These are phyloP conservation scores for Fusarium mundagurra DNA, from an alignment of 2,329 filamentous ascomycete genomes.

Conservation along the genomic window DNA sequence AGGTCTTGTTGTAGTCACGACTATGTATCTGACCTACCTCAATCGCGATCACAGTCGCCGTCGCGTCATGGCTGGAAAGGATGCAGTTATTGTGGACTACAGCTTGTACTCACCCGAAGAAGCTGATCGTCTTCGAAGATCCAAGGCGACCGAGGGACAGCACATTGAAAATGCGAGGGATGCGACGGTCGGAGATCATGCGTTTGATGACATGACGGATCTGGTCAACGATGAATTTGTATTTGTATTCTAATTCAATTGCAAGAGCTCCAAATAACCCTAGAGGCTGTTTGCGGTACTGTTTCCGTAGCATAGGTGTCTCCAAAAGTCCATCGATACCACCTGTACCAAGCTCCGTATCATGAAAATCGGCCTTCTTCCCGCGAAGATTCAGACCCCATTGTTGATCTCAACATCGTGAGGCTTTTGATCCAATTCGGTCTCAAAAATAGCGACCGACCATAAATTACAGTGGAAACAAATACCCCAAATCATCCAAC, in stretches of 20 bases:
- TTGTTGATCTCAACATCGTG: not conserved
- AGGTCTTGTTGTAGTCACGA: constrained; percentile 46
- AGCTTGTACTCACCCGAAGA: constrained; percentile 12
- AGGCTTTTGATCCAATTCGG: not conserved
- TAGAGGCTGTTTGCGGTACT: fast-evolving
- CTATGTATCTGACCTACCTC: constrained; percentile 52
- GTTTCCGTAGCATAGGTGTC: no score
- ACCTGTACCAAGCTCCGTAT: not conserved
- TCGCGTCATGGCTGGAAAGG: constrained; percentile 66
- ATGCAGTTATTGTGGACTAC: constrained; percentile 62
- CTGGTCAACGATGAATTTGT: constrained; percentile 37
- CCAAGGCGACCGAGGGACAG: constrained; percentile 3
- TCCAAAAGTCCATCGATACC: fast-evolving
- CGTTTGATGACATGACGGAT: constrained; percentile 33
- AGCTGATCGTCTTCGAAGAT: constrained; percentile 53
- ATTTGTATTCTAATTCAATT: constrained; percentile 18
- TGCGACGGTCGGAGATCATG: constrained; percentile 9
- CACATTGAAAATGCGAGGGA: not conserved
- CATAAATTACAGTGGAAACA: constrained; percentile 3
- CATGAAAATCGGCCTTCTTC: not conserved
- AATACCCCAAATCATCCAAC: not conserved
- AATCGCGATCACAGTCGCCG: constrained; percentile 63
- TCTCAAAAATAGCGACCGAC: not conserved
- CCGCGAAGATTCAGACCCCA: not conserved
- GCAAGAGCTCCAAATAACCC: fast-evolving